Conservation (phyloP, 805 yeast species). For the Candida odintsovae region DNA sequence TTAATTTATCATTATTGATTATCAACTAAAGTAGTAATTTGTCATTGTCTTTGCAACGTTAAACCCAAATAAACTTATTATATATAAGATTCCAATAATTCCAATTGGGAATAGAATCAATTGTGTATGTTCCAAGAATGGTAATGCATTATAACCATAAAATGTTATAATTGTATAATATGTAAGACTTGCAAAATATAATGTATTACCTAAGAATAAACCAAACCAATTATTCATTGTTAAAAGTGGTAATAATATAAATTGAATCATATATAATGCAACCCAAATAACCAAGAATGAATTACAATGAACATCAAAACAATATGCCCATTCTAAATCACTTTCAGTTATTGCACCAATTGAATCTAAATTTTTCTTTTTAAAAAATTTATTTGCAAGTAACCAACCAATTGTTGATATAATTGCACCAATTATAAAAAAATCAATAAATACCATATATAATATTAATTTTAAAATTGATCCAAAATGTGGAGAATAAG, state of each 20-base stretch:
- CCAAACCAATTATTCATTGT: slow-evolving; percentile 60
- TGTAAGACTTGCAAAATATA: slow-evolving; percentile 67
- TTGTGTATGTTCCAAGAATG: slow-evolving; percentile 60
- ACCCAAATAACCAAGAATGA: slow-evolving; percentile 82
- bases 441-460: slow-evolving; percentile 83
- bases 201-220: slow-evolving; percentile 69
- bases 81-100: slow-evolving; percentile 48
- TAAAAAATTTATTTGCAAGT: slow-evolving; percentile 59
- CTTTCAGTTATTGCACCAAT: slow-evolving; percentile 29
- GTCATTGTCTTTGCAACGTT: slow-evolving; percentile 69
- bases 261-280: slow-evolving; percentile 65
- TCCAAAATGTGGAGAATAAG: slow-evolving; percentile 59
- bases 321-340: slow-evolving; percentile 84
- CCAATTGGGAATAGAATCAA: slow-evolving; percentile 60
- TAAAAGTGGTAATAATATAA: slow-evolving; percentile 66
- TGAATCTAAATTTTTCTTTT: slow-evolving; percentile 27
- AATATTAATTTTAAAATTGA: slow-evolving; percentile 62
- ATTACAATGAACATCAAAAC: slow-evolving; percentile 92
- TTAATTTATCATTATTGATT: background rate
- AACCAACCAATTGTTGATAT: slow-evolving; percentile 73
- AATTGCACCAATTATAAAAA: slow-evolving; percentile 60
- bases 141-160: slow-evolving; percentile 80
- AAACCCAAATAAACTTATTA: slow-evolving; percentile 58
- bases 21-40: slow-evolving; percentile 17
- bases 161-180: slow-evolving; percentile 79